phyloP scores from a whole-genome alignment of 164 flowering plant genomes.

The Amborella trichopoda region DNA sequence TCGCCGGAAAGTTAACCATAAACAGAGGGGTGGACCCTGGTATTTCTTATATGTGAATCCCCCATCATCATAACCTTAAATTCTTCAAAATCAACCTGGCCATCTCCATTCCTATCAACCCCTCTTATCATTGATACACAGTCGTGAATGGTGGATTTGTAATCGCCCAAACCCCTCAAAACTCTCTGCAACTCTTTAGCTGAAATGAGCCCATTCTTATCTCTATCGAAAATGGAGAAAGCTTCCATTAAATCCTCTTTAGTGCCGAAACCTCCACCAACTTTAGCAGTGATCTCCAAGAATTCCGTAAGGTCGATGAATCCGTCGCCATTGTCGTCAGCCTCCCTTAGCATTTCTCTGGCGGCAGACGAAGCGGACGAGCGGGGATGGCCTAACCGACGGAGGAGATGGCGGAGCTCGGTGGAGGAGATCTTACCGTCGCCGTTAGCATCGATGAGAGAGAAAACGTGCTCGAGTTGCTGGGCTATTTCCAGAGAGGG shows the following conservation, averaged over 20 bases:
- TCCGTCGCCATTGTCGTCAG: slow-evolving; percentile 57
- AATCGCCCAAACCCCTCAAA: slow-evolving; percentile 30
- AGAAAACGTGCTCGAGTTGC: slow-evolving; percentile 51
- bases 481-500: slow-evolving; percentile 31
- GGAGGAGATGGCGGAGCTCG: slow-evolving; percentile 44
- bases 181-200: slow-evolving; percentile 45
- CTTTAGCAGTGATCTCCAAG: slow-evolving; percentile 33
- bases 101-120: slow-evolving; percentile 66
- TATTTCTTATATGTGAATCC: too few relatives aligned
- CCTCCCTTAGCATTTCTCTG: slow-evolving; percentile 31
- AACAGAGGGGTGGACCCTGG: too few relatives aligned
- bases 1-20: too few relatives aligned
- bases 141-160: slow-evolving; percentile 29
- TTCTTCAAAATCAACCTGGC: slow-evolving; percentile 51
- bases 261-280: slow-evolving; percentile 8
- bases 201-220: slow-evolving; percentile 46
- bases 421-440: slow-evolving; percentile 53
- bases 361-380: background rate
- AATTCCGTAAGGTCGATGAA: slow-evolving; percentile 57
- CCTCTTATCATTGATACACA: slow-evolving; percentile 50
- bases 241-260: slow-evolving; percentile 38
- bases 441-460: slow-evolving; percentile 49
- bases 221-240: slow-evolving; percentile 42
- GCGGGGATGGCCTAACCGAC: slow-evolving; percentile 29
- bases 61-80: slow-evolving; percentile 47